phyloP scores from a whole-genome alignment of 1,284 basidiomycete genomes.

The Anthracocystis walkeri region DNA sequence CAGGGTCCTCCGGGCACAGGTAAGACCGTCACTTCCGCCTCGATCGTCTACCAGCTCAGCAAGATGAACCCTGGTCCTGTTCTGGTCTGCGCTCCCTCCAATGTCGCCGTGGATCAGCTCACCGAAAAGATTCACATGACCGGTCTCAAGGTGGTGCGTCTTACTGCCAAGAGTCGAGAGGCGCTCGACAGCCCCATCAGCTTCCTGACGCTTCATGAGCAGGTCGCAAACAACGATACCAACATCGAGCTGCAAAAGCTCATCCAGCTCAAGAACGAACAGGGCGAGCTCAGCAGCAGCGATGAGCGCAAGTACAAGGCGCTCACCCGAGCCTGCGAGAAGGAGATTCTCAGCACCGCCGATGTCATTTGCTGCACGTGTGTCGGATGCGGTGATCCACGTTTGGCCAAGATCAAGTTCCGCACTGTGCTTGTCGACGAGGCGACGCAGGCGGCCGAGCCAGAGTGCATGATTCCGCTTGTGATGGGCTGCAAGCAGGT shows the following conservation, averaged over 20 bases:
- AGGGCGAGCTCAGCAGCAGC: slow-evolving; percentile 93
- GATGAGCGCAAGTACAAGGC: slow-evolving; percentile 99
- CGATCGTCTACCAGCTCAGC: slow-evolving; percentile 96
- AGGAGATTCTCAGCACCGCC: slow-evolving; percentile 92
- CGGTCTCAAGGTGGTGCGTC: slow-evolving; percentile 94
- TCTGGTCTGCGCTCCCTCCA: slow-evolving; percentile 97
- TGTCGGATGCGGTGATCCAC: slow-evolving; percentile 95
- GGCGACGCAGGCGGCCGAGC: slow-evolving; percentile 97
- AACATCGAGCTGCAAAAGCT: slow-evolving; percentile 92
- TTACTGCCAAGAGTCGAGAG: slow-evolving; percentile 97
- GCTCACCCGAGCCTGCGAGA: slow-evolving; percentile 92
- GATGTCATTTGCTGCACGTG: slow-evolving; percentile 99
- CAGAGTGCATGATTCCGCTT: slow-evolving; percentile 99
- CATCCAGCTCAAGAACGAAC: slow-evolving; percentile 95
- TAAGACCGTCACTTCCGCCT: slow-evolving; percentile 99
- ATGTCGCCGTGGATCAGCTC: slow-evolving; percentile 98
- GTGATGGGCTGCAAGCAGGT: slow-evolving; percentile 98
- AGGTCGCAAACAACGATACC: slow-evolving; percentile 86
- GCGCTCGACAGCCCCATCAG: slow-evolving; percentile 92
- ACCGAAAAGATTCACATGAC: slow-evolving; percentile 98
- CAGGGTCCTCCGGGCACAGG: slow-evolving; percentile 96
- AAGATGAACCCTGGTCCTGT: slow-evolving; percentile 99
- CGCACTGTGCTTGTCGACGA: slow-evolving; percentile 98
- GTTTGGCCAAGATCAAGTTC: slow-evolving; percentile 96
- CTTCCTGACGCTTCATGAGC: slow-evolving; percentile 95